phyloP scores from a whole-genome alignment of 768 basidiomycete species.

The Sarcodon aspratus region DNA sequence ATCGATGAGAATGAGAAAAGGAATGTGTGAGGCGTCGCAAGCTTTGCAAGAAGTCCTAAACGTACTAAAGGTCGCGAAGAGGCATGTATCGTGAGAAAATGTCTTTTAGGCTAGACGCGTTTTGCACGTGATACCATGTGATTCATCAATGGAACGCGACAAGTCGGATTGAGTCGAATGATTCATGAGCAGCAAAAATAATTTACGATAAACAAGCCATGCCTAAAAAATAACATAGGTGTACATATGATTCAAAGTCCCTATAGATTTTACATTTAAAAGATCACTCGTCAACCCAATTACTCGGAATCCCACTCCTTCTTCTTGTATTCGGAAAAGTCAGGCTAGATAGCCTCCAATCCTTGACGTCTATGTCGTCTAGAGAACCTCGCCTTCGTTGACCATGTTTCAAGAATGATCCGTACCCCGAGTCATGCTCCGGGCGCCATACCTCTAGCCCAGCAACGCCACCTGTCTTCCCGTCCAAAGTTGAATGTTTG shows the following conservation, averaged over 20 bases:
- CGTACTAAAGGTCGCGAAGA: no score
- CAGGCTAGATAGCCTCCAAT: neutral
- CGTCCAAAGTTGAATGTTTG: conserved; percentile 2
- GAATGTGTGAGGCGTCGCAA: neutral
- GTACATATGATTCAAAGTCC: neutral
- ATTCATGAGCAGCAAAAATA: no score
- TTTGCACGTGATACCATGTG: no score
- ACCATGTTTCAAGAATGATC: neutral
- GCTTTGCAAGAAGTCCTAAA: no score
- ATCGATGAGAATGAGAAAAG: neutral
- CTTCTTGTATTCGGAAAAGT: neutral
- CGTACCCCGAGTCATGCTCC: neutral
- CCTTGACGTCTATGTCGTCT: neutral
- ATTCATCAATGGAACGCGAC: no score
- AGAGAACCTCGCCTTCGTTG: neutral
- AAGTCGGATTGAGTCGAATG: no score
- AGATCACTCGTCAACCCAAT: neutral
- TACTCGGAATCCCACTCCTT: neutral
- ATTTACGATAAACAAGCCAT: no score
- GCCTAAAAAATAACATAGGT: neutral
- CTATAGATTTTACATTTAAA: neutral
- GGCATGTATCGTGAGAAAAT: no score
- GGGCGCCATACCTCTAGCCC: neutral
- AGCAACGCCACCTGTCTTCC: neutral
- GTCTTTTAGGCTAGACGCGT: no score